These are phyloP conservation scores for Ustilago esculenta DNA, from an alignment of 1,284 basidiomycete species.

Conservation along the genomic window DNA sequence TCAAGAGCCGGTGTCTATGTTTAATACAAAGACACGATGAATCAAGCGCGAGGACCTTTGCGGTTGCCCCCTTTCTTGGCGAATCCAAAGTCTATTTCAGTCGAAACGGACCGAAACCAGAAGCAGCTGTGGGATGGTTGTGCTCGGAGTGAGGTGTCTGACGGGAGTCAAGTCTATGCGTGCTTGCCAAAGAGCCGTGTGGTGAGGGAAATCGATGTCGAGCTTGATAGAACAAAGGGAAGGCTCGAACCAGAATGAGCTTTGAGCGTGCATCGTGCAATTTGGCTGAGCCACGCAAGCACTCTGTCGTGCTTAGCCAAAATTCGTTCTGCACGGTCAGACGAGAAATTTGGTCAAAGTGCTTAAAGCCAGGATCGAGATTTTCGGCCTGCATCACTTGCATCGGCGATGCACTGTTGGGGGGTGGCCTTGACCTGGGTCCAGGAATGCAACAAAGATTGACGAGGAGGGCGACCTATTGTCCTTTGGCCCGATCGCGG, in stretches of 20 bases:
- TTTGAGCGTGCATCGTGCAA: too few species aligned
- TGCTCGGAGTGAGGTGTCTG: not conserved
- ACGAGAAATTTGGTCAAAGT: too few species aligned
- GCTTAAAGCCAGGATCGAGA: not conserved
- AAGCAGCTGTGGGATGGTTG: not conserved
- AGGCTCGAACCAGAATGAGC: not conserved
- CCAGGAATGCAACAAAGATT: too few species aligned
- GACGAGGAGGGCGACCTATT: too few species aligned
- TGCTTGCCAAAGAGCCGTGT: too few species aligned
- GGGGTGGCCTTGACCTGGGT: too few species aligned
- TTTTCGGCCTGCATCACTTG: too few species aligned
- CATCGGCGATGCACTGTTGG: too few species aligned
- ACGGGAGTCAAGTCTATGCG: not conserved
- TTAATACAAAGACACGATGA: not conserved
- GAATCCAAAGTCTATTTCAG: too few species aligned
- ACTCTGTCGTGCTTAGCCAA: not conserved
- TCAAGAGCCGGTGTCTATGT: not conserved
- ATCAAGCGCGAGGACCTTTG: constrained; percentile 4
- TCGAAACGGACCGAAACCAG: not conserved
- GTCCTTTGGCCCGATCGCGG: too few species aligned
- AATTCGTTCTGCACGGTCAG: too few species aligned
- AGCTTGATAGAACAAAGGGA: constrained; percentile 1
- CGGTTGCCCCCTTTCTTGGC: constrained; percentile 5
- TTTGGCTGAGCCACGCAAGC: not conserved
- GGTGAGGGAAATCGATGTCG: not conserved